These are phyloP conservation scores for Skeletonema menzelii DNA, from an alignment of 108 stramenopile genomes.

Conservation along the genomic window DNA sequence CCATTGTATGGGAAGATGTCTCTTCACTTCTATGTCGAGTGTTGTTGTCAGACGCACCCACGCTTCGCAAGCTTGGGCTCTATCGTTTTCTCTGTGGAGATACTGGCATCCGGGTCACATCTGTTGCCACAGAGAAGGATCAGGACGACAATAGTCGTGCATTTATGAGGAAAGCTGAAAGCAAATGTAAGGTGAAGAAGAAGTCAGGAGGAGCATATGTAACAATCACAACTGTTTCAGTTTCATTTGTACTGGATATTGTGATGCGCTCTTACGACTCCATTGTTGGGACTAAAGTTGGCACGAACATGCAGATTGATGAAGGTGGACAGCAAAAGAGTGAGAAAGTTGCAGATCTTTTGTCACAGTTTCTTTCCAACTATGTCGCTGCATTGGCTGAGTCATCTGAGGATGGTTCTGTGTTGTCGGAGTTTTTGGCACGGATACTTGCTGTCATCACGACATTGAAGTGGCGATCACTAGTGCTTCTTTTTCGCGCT, in stretches of 20 bases:
- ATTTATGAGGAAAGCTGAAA: constrained; percentile 41
- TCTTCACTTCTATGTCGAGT: constrained; percentile 59
- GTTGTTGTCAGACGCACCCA: constrained; percentile 64
- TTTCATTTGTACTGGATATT: constrained; percentile 57
- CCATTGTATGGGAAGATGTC: constrained; percentile 67
- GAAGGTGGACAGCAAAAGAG: constrained; percentile 38
- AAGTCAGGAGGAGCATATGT: constrained; percentile 2
- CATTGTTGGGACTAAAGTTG: constrained; percentile 65
- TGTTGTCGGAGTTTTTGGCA: constrained; percentile 25
- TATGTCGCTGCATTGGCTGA: constrained; percentile 37
- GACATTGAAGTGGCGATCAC: constrained; percentile 19
- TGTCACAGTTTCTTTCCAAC: constrained; percentile 41
- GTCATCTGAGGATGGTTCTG: neutral
- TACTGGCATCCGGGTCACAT: constrained; percentile 39
- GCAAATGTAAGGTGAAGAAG: constrained; percentile 36
- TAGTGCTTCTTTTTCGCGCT: constrained; percentile 24
- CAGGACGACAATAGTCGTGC: constrained; percentile 6
- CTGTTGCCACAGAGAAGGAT: neutral
- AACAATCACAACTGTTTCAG: constrained; percentile 46
- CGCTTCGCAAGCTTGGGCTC: constrained; percentile 73
- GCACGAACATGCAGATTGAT: constrained; percentile 63
- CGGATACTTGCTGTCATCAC: constrained; percentile 25
- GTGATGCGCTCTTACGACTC: constrained; percentile 74
- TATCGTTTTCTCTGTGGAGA: constrained; percentile 66
- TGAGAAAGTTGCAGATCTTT: constrained; percentile 31